These are phyloP conservation scores for Zygosaccharomyces rouxii DNA, from an alignment of 805 yeast species.

Conservation along the genomic window DNA sequence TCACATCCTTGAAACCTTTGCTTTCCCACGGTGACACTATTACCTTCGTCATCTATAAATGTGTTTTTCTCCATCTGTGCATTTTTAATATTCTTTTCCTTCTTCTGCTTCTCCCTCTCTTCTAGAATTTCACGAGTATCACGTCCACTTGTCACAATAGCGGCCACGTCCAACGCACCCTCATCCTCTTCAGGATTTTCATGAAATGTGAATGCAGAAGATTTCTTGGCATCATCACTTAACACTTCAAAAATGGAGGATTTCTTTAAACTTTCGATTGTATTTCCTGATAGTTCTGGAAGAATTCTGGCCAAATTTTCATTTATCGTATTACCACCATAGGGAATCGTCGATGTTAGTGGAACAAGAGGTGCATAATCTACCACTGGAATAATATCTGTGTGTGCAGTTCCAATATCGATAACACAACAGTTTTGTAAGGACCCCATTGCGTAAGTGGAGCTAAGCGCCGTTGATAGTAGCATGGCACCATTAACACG, in stretches of 20 bases:
- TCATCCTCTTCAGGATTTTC: constrained; percentile 50
- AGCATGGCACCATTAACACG: constrained; percentile 70
- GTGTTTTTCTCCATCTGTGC: constrained; percentile 67
- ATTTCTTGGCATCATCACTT: constrained; percentile 58
- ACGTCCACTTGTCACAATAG: constrained; percentile 70
- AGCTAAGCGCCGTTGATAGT: constrained; percentile 61
- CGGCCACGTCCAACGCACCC: constrained; percentile 83
- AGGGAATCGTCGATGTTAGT: constrained; percentile 44
- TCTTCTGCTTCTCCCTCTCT: constrained; percentile 49
- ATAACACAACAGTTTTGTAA: constrained; percentile 66
- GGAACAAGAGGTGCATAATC: constrained; percentile 61
- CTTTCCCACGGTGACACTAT: constrained; percentile 67
- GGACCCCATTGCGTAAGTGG: constrained; percentile 69
- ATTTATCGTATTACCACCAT: constrained; percentile 68
- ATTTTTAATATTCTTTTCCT: constrained; percentile 43
- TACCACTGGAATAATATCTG: constrained; percentile 76
- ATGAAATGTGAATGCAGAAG: constrained; percentile 57
- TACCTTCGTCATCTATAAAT: constrained; percentile 58
- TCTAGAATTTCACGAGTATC: constrained; percentile 67
- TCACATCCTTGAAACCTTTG: constrained; percentile 83
- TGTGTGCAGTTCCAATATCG: constrained; percentile 71
- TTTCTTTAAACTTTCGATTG: constrained; percentile 69
- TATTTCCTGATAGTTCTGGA: constrained; percentile 52
- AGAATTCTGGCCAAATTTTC: constrained; percentile 46
- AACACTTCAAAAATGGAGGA: constrained; percentile 78